Evolutionary conservation across 352 stramenopile species (phyloP).

Genomic region (Thraustotheca clavata): DNA sequence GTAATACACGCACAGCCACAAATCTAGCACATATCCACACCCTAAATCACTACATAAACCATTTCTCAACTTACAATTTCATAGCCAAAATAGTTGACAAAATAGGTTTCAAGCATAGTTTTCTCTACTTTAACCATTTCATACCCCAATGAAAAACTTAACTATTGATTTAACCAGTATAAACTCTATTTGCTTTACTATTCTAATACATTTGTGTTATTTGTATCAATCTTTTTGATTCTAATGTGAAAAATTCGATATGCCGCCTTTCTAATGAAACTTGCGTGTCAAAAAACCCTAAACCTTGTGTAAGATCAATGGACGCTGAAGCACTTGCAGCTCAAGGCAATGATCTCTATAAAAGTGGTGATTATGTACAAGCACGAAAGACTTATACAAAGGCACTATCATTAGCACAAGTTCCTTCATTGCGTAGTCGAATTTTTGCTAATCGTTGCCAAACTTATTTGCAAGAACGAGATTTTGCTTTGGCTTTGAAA

Average conservation of each 20-base stretch:
- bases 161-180: no score
- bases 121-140: no score
- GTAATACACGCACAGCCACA: no score
- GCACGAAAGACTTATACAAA: constrained; percentile 3
- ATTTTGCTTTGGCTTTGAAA: constrained; percentile 50
- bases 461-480: constrained; percentile 59
- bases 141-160: no score
- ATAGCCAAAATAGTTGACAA: neutral
- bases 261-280: no score
- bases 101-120: neutral
- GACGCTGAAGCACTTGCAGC: neutral
- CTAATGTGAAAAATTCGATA: no score
- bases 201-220: no score
- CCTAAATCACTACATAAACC: no score
- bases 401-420: neutral
- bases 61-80: neutral
- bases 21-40: neutral
- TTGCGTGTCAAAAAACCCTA: no score
- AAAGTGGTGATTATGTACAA: constrained; percentile 7
- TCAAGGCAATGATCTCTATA: constrained; percentile 11
- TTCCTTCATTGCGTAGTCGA: neutral
- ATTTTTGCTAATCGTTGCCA: constrained; percentile 47
- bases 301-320: no score
- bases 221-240: no score
- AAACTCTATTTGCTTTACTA: no score